A percentile compares a stretch with the other conserved stretches of the same genome.
Conservation (phyloP, 2,329 filamentous ascomycete genomes). For the Dryadomyces sulphureus region DNA sequence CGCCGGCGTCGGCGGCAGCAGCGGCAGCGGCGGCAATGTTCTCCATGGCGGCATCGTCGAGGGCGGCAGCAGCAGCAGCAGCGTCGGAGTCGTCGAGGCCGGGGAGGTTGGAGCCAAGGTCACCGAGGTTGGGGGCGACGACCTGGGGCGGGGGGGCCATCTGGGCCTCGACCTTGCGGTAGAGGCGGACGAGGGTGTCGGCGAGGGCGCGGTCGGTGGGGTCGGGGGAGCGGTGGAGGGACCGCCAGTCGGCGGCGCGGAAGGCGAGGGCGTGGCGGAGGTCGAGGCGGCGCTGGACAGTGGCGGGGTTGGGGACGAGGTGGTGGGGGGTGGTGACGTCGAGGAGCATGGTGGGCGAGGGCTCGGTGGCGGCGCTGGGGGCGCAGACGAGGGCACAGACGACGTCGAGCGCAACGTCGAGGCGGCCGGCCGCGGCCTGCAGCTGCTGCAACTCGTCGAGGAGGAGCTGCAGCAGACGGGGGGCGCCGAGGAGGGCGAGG, state of each 20-base stretch:
- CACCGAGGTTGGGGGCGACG: background rate
- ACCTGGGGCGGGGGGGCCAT: constrained; percentile 23
- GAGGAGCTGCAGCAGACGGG: constrained; percentile 43
- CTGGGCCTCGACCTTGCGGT: constrained; percentile 51
- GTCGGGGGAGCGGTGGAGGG: constrained; percentile 30
- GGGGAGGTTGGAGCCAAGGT: background rate
- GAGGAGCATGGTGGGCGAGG: constrained; percentile 16
- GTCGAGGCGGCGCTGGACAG: constrained; percentile 33
- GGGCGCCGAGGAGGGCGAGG: constrained; percentile 45
- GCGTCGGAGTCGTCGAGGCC: constrained; percentile 4
- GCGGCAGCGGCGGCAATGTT: constrained; percentile 4
- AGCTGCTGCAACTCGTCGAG: constrained; percentile 51
- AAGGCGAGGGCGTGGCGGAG: constrained; percentile 44
- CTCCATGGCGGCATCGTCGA: constrained; percentile 8
- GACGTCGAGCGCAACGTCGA: constrained; percentile 51
- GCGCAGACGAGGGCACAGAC: constrained; percentile 55
- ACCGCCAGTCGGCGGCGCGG: constrained; percentile 42
- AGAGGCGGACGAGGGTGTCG: constrained; percentile 47
- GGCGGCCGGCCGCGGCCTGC: constrained; percentile 44
- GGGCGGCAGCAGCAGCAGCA: background rate
- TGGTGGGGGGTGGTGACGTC: constrained; percentile 15
- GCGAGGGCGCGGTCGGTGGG: constrained; percentile 34
- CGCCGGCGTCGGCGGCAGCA: background rate
- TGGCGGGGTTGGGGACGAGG: constrained; percentile 19
- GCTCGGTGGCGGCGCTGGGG: constrained; percentile 35